Base-by-base conservation (phyloP, 140 eudicot genomes). In the Flaveria floridana region DNA sequence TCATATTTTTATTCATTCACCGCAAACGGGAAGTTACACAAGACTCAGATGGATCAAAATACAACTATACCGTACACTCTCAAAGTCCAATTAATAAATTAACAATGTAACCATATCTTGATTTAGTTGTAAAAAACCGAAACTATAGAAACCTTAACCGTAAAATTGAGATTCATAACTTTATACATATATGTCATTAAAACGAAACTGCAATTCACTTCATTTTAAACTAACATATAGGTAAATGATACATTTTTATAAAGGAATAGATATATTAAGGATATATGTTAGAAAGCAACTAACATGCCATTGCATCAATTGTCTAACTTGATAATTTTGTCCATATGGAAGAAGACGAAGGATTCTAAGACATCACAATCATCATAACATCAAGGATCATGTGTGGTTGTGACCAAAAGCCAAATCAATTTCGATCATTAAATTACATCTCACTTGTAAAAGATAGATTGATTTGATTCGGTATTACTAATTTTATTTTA, bases 271-370 rank as follows among this genome's bases (percentile, higher is more conserved):
- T 52, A 15, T 52, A 15, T 13, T 13, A 26, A 26, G 68, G 20
- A 23, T 62, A 28, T 26, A 62, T 12, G 20, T 6, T 62, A 25
- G 20, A 62, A 62, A 62, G 68, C 68, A 62, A 62, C 68, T 13
- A 62, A 4, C 68, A 26, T 52, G 18, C 21, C 58, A 13, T 26
- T 12, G 37, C 20, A 62, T 62, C 44, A 26, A 62, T 62, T 62
- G 68, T 62, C 41, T 6, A 34, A 64, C 69, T 64, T 30, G 25
- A 15, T 64, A 15, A 34, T 13, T 59, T 64, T 64, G 69, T 64
- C 69, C 47, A 64, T n/a, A 64, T 15, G 69, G 48, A 34, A 64
- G 69, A 64, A 64, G 69, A 64, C 69, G 69, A 64, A 64, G 12
- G 48, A 64, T 64, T 64, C 6, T 30, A 62, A 62, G 20, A 28